These are phyloP conservation scores for Plasmopara viticola DNA, from an alignment of 352 stramenopile genomes.

Conservation along the genomic window DNA sequence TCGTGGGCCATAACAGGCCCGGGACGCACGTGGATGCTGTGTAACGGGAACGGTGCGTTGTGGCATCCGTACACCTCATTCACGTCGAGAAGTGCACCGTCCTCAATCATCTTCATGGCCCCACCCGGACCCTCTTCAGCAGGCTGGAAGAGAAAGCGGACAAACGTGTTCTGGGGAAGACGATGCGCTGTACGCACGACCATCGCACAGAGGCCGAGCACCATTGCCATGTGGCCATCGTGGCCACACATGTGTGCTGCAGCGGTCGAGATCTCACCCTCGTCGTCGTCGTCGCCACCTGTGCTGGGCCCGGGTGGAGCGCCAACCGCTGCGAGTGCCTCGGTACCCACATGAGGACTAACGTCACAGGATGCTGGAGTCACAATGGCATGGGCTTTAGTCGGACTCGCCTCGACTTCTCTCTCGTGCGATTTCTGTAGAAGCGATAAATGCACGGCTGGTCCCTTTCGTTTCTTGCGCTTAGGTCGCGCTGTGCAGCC, in stretches of 20 bases:
- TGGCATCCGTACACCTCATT: conserved; percentile 93
- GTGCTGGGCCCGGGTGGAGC: conserved; percentile 23
- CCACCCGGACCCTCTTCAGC: conserved; percentile 90
- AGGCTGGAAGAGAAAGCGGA: conserved; percentile 95
- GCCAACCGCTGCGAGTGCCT: conserved; percentile 23
- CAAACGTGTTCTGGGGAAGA: conserved; percentile 63
- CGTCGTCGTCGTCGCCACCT: conserved; percentile 28
- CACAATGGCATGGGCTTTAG: conserved; percentile 5
- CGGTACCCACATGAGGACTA: conserved; percentile 18
- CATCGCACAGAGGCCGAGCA: conserved; percentile 86
- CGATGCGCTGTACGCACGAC: conserved; percentile 63
- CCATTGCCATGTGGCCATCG: conserved; percentile 93
- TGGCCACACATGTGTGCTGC: conserved; percentile 93
- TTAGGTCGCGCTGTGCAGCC: conserved; percentile 46
- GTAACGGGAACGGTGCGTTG: conserved; percentile 84
- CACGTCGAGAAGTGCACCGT: conserved; percentile 83
- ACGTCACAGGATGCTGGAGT: conserved; percentile 6
- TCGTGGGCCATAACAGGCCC: conserved; percentile 90
- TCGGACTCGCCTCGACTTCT: not conserved
- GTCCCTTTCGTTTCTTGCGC: conserved; percentile 60
- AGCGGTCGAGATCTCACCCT: conserved; percentile 16
- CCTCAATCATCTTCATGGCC: conserved; percentile 89
- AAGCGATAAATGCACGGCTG: conserved; percentile 6
- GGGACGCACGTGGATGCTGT: conserved; percentile 80
- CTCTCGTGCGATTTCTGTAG: conserved; percentile 9